phyloP scores from a whole-genome alignment of 208 protist species.

The Crithidia brevicula region DNA sequence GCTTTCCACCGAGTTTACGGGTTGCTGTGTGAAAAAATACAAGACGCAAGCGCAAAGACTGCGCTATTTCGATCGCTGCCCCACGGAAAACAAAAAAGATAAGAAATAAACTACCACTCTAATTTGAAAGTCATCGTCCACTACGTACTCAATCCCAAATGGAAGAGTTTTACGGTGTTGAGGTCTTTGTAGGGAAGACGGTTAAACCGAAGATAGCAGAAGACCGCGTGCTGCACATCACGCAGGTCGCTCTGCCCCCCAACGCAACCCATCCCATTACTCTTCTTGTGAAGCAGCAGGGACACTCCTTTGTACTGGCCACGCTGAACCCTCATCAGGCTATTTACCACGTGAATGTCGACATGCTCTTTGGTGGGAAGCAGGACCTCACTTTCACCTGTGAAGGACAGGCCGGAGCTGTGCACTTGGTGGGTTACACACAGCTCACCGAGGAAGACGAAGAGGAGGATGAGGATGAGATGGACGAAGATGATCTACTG shows the following conservation, averaged over 20 bases:
- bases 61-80: too few relatives aligned
- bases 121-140: not conserved
- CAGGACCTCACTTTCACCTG: constrained; percentile 62
- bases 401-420: constrained; percentile 39
- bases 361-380: constrained; percentile 59
- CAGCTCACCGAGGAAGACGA: constrained; percentile 56
- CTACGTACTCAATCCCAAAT: constrained; percentile 24
- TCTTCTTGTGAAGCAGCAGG: constrained; percentile 42
- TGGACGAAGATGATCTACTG: constrained; percentile 36
- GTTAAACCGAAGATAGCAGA: constrained; percentile 62
- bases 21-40: too few relatives aligned
- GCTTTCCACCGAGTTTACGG: too few relatives aligned
- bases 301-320: constrained; percentile 57
- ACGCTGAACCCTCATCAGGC: constrained; percentile 77
- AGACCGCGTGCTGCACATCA: constrained; percentile 68
- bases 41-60: too few relatives aligned
- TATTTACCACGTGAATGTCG: constrained; percentile 62
- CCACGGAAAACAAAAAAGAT: too few relatives aligned
- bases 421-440: constrained; percentile 78
- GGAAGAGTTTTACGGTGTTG: constrained; percentile 82
- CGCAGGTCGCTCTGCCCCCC: constrained; percentile 67
- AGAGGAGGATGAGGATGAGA: constrained; percentile 38
- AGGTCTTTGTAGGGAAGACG: constrained; percentile 62
- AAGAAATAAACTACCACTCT: too few relatives aligned
- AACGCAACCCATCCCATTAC: constrained; percentile 53